These are phyloP conservation scores for Galerina marginata DNA, from an alignment of 768 basidiomycete species.

Conservation along the genomic window DNA sequence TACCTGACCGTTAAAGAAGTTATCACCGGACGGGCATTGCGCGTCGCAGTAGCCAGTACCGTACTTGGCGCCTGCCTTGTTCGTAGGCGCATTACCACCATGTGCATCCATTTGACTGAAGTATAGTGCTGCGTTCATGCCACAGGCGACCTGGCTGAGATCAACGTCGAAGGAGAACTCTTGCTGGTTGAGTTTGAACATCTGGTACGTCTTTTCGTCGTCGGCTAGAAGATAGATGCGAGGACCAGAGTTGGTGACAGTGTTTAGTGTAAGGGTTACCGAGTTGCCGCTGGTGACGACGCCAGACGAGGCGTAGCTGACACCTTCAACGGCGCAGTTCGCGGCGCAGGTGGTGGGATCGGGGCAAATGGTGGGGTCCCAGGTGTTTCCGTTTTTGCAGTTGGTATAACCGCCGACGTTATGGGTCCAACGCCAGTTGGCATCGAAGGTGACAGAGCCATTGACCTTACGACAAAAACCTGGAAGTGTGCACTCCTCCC, in stretches of 20 bases:
- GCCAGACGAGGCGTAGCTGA: constrained; percentile 58
- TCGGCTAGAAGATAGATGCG: constrained; percentile 54
- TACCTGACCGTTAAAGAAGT: constrained; percentile 66
- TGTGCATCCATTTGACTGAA: constrained; percentile 65
- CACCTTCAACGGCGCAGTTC: constrained; percentile 49
- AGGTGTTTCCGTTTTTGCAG: constrained; percentile 58
- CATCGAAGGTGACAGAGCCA: constrained; percentile 46
- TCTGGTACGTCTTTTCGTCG: constrained; percentile 45
- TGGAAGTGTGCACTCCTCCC: constrained; percentile 42
- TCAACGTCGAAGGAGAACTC: constrained; percentile 69
- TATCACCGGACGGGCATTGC: constrained; percentile 66
- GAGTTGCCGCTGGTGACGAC: constrained; percentile 52
- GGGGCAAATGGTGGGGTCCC: constrained; percentile 57
- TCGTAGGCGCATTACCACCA: constrained; percentile 53
- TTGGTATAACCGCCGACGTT: constrained; percentile 40
- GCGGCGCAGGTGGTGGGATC: constrained; percentile 51
- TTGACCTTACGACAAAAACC: constrained; percentile 39
- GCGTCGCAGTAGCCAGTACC: constrained; percentile 73
- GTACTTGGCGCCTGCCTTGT: constrained; percentile 61
- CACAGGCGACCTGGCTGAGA: constrained; percentile 60
- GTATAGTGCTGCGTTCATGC: constrained; percentile 67
- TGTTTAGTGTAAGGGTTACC: constrained; percentile 48
- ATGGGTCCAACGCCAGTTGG: constrained; percentile 59
- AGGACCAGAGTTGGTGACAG: constrained; percentile 41
- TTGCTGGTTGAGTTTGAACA: constrained; percentile 58